phyloP scores from a whole-genome alignment of 2,329 filamentous ascomycete genomes.

The Dichotomopilus funicola region DNA sequence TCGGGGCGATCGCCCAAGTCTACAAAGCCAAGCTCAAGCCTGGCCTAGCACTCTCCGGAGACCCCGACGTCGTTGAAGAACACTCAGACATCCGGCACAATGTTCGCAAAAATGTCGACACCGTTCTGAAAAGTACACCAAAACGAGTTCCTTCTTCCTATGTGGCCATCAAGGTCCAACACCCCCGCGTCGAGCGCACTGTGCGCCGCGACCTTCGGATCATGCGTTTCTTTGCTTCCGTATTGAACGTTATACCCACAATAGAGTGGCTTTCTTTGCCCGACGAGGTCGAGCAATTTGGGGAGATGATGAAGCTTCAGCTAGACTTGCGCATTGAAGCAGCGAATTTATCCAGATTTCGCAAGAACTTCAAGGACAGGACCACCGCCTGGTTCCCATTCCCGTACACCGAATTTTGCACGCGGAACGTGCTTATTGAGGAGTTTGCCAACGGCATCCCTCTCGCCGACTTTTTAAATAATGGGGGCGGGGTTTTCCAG shows the following conservation, averaged over 20 bases:
- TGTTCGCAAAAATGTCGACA: conserved; percentile 75
- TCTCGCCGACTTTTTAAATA: conserved; percentile 80
- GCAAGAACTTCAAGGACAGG: conserved; percentile 81
- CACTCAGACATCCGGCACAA: conserved; percentile 50
- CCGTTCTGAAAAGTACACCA: conserved; percentile 78
- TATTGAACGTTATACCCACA: conserved; percentile 81
- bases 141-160: conserved; percentile 82
- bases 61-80: conserved; percentile 46
- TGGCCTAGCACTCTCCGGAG: conserved; percentile 60
- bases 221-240: conserved; percentile 82
- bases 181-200: conserved; percentile 82
- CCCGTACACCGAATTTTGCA: conserved; percentile 87
- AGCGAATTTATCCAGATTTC: conserved; percentile 80
- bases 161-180: conserved; percentile 92
- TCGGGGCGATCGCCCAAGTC: conserved; percentile 94
- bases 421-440: conserved; percentile 84
- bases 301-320: conserved; percentile 98
- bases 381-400: conserved; percentile 96
- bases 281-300: conserved; percentile 89
- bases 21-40: conserved; percentile 91
- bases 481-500: conserved; percentile 87
- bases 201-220: conserved; percentile 89
- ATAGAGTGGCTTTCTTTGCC: conserved; percentile 97
- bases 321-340: conserved; percentile 92
- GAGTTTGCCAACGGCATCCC: conserved; percentile 95